Base-by-base conservation (phyloP, 371 early-diverging fungal species). In the Thermomucor indicae-seudaticae region DNA sequence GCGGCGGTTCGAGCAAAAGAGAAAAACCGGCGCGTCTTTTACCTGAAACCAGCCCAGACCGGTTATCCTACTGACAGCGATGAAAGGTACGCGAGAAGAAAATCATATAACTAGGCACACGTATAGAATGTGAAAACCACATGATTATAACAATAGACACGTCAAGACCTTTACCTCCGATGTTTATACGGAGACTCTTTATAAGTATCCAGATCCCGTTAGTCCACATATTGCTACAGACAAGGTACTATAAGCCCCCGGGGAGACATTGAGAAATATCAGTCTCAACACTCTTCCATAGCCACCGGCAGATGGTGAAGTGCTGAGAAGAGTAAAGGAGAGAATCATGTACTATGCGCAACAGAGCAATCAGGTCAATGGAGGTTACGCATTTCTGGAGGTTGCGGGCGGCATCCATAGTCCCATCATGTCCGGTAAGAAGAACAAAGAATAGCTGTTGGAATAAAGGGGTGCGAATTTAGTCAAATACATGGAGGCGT, bases 41-140 rank as follows among this genome's bases (percentile, higher is more conserved):
- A 89, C 54, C 34, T 90, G 31, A 92, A 92, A 47, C 92, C 92
- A 2, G 83, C 90, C 1, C 92, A 92, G 60, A 92, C 92, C 1
- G 92, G 90, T 2, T 92, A 78, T 62, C 90, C 92, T 4, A 72
- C 65, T 1, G 90, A 90, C 63, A 82, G 84, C 37, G 92, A 92
- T 65, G 82, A 83, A 49, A 80, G 87, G 83, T 83, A 67, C 11
- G 40, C 53, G 19, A 46, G 11, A 37, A 17, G 20, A 34, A 28
- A 16, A 34, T 4, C 17, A 29, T 7, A 19, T 4, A 37, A 37
- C 4, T 37, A 37, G 19, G 19, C 37, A 16, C 37, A 10, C 23
- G 0, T 16, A 30, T 41, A 14, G 14, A 27, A 14, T 44, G 19
- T 40, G 4, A 47, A 7, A 32, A 34, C 14, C 27, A 34, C n/a